Base-by-base conservation (phyloP, 2,329 filamentous ascomycete genomes). In the Phyllosticta citriasiana region DNA sequence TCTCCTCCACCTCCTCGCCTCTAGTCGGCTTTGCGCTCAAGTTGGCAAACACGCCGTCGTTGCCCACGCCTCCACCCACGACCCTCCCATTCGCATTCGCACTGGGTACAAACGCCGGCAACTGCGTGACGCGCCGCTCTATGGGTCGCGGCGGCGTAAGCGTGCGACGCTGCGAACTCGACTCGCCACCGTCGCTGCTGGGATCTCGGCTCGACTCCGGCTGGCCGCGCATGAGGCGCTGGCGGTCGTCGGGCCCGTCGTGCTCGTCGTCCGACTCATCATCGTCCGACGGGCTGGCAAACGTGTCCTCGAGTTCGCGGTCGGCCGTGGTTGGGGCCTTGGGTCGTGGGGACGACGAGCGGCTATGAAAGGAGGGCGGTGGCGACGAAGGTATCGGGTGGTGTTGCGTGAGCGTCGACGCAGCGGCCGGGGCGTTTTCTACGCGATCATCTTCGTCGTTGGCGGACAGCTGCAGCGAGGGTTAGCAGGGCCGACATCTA, bases 11-110 rank as follows among this genome's bases (percentile, higher is more conserved):
- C 64, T 90, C 88, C 63, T 89, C 88, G 27, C 86, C 88, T 53
- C 85, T 81, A 68, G 95, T 90, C 0, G 93, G 93, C 72, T 96
- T 93, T 14, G 94, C 94, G 66, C 85, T 91, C 66, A 99, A 76
- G 72, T 99, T 99, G 60, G 93, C 94, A 77, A 96, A 99, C 26
- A 99, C 94, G 64, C 94, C 94, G 74, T 97, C 94, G 57, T 90
- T 91, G 60, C 88, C 86, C n/a, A 86, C 71, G 53, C 69, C 84
- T 25, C 87, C 87, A 53, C 90, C 88, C 64, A 90, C 85, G 2
- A 88, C 81, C 64, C 84, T 78, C 51, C 74, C 72, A n/a, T 47
- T 47, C 14, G 40, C 16, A 16, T 47, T 47, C 40, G 40, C 40
- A 16, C 76, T 65, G n/a, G 69, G 67, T 56, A 68, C 67, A 66